Evolutionary conservation across 257 asterid species (phyloP).

Genomic region (Nicotiana tabacum): DNA sequence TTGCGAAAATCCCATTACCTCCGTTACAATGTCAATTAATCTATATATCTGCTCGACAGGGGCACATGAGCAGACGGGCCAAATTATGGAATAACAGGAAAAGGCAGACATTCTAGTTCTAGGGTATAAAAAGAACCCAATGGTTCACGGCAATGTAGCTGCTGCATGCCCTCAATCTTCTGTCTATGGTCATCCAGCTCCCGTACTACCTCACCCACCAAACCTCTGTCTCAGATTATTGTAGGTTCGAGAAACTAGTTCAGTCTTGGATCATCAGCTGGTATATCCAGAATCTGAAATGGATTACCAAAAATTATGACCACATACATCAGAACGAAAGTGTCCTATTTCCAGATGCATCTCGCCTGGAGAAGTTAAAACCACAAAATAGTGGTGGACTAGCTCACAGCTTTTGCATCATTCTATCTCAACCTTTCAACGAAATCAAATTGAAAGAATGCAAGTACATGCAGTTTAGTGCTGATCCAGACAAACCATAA

Average conservation of each 20-base stretch:
- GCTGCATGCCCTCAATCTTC: background rate
- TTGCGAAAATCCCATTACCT: background rate
- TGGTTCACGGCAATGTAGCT: background rate
- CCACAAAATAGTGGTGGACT: background rate
- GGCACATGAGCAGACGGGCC: background rate
- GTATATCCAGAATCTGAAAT: constrained; percentile 73
- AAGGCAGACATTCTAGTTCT: background rate
- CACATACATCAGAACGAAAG: background rate
- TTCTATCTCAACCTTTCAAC: background rate
- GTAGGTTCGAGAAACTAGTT: constrained; percentile 39
- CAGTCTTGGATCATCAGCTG: constrained; percentile 82
- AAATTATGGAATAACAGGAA: background rate
- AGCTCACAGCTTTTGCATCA: background rate
- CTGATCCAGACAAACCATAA: background rate
- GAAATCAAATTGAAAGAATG: background rate
- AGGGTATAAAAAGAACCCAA: background rate
- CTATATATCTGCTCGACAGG: background rate
- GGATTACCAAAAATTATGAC: background rate
- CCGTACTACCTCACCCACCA: constrained; percentile 19
- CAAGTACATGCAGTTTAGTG: background rate
- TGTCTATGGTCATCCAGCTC: constrained; percentile 33
- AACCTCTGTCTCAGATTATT: constrained; percentile 33
- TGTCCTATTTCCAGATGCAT: background rate
- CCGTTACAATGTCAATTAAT: background rate
- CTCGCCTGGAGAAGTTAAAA: background rate